phyloP scores from a whole-genome alignment of 23 red algal genomes.

The Agarophyton chilense region DNA sequence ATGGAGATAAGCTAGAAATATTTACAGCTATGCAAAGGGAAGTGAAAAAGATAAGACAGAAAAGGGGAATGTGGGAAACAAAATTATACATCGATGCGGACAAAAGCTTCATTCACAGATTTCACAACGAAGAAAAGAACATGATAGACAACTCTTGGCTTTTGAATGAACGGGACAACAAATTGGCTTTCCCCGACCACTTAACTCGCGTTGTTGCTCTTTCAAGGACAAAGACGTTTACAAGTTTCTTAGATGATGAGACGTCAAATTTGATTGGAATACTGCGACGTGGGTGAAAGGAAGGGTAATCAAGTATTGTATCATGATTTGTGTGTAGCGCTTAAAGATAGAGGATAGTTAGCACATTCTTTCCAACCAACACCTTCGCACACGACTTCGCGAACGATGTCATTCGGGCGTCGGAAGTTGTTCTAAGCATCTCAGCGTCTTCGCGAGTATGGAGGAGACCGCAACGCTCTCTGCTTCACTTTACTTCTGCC shows the following conservation, averaged over 20 bases:
- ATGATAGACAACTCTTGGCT: conserved; percentile 9
- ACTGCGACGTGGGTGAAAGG: not conserved
- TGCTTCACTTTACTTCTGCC: no score
- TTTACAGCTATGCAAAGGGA: conserved; percentile 5
- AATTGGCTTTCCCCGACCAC: not conserved
- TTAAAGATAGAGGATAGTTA: no score
- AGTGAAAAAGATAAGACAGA: not conserved
- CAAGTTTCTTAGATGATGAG: not conserved
- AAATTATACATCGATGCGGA: not conserved
- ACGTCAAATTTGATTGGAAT: not conserved
- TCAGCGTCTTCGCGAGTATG: no score
- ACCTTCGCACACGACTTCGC: no score
- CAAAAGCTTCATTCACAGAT: not conserved
- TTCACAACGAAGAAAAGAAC: not conserved
- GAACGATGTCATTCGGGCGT: no score
- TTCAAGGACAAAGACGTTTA: not conserved
- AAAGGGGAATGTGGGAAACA: not conserved
- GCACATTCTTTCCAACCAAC: no score
- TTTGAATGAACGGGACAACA: not conserved
- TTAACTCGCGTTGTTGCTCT: conserved; percentile 13
- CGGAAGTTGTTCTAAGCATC: no score
- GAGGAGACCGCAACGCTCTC: no score
- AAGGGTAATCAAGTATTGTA: no score
- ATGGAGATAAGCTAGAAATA: not conserved
- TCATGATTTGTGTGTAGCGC: no score